Conservation (phyloP, 192 early-diverging fungal genomes). For the Ambispora gerdemannii region DNA sequence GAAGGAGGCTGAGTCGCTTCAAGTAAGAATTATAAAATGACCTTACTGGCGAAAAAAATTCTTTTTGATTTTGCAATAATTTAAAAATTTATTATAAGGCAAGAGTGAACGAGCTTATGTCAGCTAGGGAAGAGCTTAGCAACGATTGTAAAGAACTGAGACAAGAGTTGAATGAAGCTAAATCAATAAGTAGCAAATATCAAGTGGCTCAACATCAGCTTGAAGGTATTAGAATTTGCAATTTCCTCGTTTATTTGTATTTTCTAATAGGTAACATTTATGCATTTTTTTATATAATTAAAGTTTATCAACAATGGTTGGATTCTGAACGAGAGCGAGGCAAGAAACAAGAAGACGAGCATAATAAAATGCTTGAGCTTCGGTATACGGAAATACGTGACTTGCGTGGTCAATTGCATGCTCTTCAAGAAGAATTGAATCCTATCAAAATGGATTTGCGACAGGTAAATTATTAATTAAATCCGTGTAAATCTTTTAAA, state of each 20-base stretch:
- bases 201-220: neutral
- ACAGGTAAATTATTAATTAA: neutral
- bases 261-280: no score
- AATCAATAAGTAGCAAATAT: neutral
- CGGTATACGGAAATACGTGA: neutral
- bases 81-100: neutral
- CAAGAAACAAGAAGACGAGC: neutral
- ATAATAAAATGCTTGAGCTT: neutral
- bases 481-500: neutral
- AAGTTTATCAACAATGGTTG: neutral
- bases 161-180: neutral
- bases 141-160: neutral
- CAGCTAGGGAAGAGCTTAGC: neutral
- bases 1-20: neutral
- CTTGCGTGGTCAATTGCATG: neutral
- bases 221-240: neutral
- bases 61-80: no score
- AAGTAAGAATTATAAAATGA: neutral
- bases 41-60: no score
- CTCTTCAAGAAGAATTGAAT: neutral
- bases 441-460: neutral
- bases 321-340: neutral
- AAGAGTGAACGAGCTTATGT: neutral
- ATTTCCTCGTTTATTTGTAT: neutral
- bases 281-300: neutral